A percentile compares a stretch with the other conserved stretches of the same genome.
These are phyloP conservation scores for Paecilomyces fulvus DNA, from an alignment of 2,329 filamentous ascomycete genomes.

Conservation along the genomic window DNA sequence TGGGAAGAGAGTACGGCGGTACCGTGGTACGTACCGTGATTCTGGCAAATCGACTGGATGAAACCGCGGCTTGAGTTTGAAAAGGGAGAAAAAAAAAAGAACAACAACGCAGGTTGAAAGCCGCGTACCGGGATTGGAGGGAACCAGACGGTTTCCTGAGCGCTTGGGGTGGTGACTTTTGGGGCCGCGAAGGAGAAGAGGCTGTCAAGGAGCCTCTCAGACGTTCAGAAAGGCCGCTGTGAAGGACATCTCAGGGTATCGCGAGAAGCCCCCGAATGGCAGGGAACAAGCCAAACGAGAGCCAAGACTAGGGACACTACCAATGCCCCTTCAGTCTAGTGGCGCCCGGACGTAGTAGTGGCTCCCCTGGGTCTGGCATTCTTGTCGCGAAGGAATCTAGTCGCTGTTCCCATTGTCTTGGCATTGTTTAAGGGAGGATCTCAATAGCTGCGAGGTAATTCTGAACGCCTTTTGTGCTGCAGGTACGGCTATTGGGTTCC, in stretches of 20 bases:
- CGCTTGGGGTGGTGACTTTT: conserved; percentile 5
- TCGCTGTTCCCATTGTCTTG: not conserved
- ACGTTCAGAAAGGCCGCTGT: not conserved
- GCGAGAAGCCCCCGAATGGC: not conserved
- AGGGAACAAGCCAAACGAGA: not conserved
- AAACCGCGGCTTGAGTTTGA: not conserved
- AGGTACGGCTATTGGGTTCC: not conserved
- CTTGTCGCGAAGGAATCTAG: not conserved
- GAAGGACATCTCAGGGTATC: not conserved
- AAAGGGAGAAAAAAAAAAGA: not conserved
- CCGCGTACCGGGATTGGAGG: not conserved
- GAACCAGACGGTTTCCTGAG: conserved; percentile 9
- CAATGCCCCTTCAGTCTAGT: not conserved
- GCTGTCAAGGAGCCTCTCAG: not conserved
- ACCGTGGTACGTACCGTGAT: not conserved
- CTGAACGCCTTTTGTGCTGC: not conserved
- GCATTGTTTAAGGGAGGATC: not conserved
- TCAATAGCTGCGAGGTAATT: not conserved
- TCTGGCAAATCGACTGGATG: not conserved
- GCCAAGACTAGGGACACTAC: not conserved
- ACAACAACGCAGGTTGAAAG: not conserved
- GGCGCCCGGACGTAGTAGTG: not conserved
- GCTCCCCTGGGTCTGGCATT: not conserved
- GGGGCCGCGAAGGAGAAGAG: not conserved
- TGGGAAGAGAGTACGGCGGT: not conserved